A percentile compares a stretch with the other conserved stretches of the same genome.
phyloP scores from a whole-genome alignment of 2,329 filamentous ascomycete species.

The Lanzia echinophila region DNA sequence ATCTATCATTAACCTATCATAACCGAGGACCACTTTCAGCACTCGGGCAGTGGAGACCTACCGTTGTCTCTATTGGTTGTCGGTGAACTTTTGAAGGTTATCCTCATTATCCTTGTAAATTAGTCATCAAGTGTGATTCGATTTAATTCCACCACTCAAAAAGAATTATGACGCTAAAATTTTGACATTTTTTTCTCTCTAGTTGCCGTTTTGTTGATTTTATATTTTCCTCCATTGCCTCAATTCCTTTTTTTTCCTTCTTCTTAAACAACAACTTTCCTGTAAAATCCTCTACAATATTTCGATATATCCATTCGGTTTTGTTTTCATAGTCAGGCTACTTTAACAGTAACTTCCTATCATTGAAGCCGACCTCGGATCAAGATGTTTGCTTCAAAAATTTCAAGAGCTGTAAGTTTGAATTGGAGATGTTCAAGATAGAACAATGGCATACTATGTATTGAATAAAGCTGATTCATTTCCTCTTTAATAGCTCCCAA shows the following conservation, averaged over 20 bases:
- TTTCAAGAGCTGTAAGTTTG: conserved; percentile 66
- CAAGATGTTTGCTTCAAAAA: conserved; percentile 66
- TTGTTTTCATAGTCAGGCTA: conserved; percentile 9
- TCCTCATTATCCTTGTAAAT: not conserved
- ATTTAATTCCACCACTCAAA: conserved; percentile 6
- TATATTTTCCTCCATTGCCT: conserved; percentile 8
- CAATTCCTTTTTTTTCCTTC: not conserved
- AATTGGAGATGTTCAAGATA: not conserved
- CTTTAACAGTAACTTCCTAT: conserved; percentile 13
- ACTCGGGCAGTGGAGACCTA: too few species aligned
- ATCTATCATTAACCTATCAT: too few species aligned
- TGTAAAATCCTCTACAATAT: conserved; percentile 2
- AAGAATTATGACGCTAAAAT: conserved; percentile 7
- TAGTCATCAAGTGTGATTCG: not conserved
- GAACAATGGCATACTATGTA: conserved; percentile 12
- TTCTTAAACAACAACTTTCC: not conserved
- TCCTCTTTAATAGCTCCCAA: conserved; percentile 56
- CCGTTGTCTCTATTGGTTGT: too few species aligned
- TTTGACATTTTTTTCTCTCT: conserved; percentile 6
- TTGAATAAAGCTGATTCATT: conserved; percentile 18
- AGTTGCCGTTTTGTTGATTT: not conserved
- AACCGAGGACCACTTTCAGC: too few species aligned
- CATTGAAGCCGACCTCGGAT: conserved; percentile 18
- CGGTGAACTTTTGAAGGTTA: too few species aligned
- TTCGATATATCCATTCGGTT: conserved; percentile 11